Evolutionary conservation across 2,329 filamentous ascomycete species (phyloP).

Genomic region (Myriosclerotinia duriaeana): DNA sequence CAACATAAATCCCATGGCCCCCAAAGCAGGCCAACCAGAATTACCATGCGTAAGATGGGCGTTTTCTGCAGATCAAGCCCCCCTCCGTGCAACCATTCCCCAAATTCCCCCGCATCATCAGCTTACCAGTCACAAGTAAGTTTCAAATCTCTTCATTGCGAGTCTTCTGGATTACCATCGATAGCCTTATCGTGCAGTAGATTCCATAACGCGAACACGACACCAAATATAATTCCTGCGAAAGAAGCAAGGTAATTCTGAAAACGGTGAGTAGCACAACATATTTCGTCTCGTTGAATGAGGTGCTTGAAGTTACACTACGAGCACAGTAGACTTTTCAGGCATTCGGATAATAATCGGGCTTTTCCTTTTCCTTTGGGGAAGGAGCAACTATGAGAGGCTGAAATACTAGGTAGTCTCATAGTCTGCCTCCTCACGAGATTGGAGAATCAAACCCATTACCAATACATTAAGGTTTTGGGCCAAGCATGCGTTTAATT

Average conservation of each 20-base stretch:
- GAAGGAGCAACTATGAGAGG: not conserved
- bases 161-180: not conserved
- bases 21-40: not conserved
- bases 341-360: not conserved
- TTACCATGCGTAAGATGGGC: not conserved
- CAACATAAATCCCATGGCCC: not conserved
- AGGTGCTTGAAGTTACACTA: not conserved
- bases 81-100: not conserved
- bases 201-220: not conserved
- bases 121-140: not conserved
- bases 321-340: not conserved
- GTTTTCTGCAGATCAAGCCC: not conserved
- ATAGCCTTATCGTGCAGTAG: not conserved
- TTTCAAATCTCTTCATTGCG: not conserved
- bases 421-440: not conserved
- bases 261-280: not conserved
- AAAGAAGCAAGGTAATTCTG: not conserved
- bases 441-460: not conserved
- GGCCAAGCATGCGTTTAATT: not conserved
- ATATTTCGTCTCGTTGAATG: not conserved
- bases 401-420: no score
- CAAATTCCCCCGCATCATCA: not conserved
- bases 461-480: not conserved
- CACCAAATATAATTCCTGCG: not conserved
- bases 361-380: not conserved